phyloP scores from a whole-genome alignment of 2,329 filamentous ascomycete species.

The Talaromyces sp. region DNA sequence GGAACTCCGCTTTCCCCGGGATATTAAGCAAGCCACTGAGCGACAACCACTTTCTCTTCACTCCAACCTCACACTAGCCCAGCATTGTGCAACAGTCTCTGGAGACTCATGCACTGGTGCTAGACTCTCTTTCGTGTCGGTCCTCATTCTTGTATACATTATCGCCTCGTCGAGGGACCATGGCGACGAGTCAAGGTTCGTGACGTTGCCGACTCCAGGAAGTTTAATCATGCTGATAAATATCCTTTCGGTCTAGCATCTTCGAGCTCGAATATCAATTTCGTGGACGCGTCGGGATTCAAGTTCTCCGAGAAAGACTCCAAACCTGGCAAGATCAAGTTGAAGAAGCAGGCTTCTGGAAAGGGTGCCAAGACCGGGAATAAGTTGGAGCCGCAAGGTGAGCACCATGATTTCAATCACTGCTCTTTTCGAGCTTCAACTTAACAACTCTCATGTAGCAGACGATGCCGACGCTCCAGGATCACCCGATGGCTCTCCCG shows the following conservation, averaged over 20 bases:
- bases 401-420: background rate
- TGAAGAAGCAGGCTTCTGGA: constrained; percentile 37
- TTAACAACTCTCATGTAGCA: constrained; percentile 10
- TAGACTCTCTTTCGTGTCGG: background rate
- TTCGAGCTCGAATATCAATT: constrained; percentile 31
- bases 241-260: constrained; percentile 11
- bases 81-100: constrained; percentile 1
- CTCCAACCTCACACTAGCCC: background rate
- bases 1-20: constrained; percentile 16
- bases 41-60: background rate
- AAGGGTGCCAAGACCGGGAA: constrained; percentile 34
- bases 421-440: background rate
- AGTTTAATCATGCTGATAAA: background rate
- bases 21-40: constrained; percentile 6
- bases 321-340: constrained; percentile 44
- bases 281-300: constrained; percentile 46
- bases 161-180: constrained; percentile 1
- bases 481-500: constrained; percentile 40
- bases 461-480: constrained; percentile 29
- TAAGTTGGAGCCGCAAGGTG: constrained; percentile 27
- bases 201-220: background rate
- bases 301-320: constrained; percentile 45
- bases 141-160: background rate
- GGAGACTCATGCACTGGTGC: constrained; percentile 12
- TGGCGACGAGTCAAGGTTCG: constrained; percentile 13